phyloP scores from a whole-genome alignment of 2,329 filamentous ascomycete genomes.

The Aspergillus jensenii region DNA sequence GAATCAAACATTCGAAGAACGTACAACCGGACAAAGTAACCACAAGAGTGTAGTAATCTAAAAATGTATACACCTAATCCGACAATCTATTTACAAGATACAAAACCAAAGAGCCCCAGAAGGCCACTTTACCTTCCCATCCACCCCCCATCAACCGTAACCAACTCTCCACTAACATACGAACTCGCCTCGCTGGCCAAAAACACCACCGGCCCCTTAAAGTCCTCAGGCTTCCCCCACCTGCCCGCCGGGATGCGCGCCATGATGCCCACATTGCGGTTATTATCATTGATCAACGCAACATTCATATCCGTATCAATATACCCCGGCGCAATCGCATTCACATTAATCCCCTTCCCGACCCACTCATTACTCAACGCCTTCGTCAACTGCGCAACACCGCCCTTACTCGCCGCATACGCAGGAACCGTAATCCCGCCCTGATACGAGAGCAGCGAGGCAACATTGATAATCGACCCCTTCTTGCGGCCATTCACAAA shows the following conservation, averaged over 20 bases:
- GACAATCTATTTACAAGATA: background rate
- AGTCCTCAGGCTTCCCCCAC: conserved; percentile 83
- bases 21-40: background rate
- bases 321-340: conserved; percentile 50
- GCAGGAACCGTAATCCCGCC: conserved; percentile 86
- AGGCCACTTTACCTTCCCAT: conserved; percentile 69
- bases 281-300: conserved; percentile 71
- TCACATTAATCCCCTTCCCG: conserved; percentile 74
- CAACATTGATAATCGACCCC: conserved; percentile 73
- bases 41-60: background rate
- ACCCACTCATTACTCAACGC: conserved; percentile 86
- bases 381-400: conserved; percentile 81
- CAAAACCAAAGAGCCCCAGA: no score
- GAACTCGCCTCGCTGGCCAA: conserved; percentile 73
- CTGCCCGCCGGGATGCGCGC: conserved; percentile 78
- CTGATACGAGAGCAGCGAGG: conserved; percentile 77
- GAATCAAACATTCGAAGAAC: no score
- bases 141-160: conserved; percentile 89
- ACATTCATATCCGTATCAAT: conserved; percentile 94
- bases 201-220: conserved; percentile 78
- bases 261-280: conserved; percentile 70
- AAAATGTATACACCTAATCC: background rate
- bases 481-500: conserved; percentile 7
- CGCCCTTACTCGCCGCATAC: conserved; percentile 83
- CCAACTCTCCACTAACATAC: conserved; percentile 78